Evolutionary conservation across 192 early-diverging fungal species (phyloP), one percentile per base, ranked within the genome.

Genomic region (Gamsiella multidivaricata): DNA sequence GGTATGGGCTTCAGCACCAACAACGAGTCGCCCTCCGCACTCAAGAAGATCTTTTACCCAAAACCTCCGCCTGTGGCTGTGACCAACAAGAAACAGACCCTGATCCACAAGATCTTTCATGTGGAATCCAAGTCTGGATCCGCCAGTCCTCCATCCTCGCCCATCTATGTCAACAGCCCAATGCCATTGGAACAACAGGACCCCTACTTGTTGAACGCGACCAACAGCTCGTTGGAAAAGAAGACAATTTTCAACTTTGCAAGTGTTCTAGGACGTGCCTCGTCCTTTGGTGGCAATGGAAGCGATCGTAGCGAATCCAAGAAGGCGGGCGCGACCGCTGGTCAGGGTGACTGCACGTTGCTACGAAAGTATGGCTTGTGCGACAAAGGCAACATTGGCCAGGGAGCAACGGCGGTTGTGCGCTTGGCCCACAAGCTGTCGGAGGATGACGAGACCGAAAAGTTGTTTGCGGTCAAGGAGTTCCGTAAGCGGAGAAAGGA

Each of bases 401-500:
- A 87, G 68, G 97, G 97, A 29, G 95, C 95, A 3, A 95, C 94
- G 2, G 97, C 97, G 0, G 92, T 97, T 3, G 97, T 98, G 42
- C 89, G 93, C 20, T 81, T 98, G 4, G 93, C 88, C 1, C 91
- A 94, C 79, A 90, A 91, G 84, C 75, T 92, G 78, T 71, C 70
- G 29, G 81, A 88, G 29, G 86, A 85, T 18, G 57, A 61, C 28
- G 83, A 83, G 31, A 74, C 80, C 34, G 88, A 90, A 25, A 88
- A 87, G 69, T 86, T 93, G 41, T 94, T 86, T 67, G 94, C 96
- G 26, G 91, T 97, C 76, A 98, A 98, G 83, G 94, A 97, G 65
- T 98, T 98, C 84, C 86, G 94, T 54, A 94, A 93, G 69, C 88
- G 92, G 45, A 82, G 87, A 31, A 93, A 92, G 66, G 88, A 91